These are phyloP conservation scores for Pezicula rhizophila DNA, from an alignment of 2,329 filamentous ascomycete genomes.

Conservation along the genomic window DNA sequence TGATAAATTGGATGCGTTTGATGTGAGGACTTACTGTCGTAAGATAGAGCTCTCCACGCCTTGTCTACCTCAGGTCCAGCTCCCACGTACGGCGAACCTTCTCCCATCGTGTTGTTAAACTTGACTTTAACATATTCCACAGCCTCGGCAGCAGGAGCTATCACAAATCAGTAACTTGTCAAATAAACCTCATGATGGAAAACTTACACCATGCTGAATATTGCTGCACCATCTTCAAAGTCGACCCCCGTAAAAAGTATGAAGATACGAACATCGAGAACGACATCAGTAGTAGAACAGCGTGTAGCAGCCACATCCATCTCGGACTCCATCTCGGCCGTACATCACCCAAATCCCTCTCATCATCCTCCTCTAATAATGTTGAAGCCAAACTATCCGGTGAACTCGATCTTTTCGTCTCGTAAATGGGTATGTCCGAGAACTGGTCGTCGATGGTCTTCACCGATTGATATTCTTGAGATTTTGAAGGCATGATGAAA, in stretches of 20 bases:
- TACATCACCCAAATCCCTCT: constrained; percentile 2
- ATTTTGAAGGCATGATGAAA: constrained; percentile 20
- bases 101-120: constrained; percentile 41
- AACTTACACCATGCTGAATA: constrained; percentile 42
- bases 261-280: constrained; percentile 21
- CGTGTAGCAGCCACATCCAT: constrained; percentile 25
- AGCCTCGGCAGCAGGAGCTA: constrained; percentile 41
- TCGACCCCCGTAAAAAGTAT: constrained; percentile 20
- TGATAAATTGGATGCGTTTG: neutral
- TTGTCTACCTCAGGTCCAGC: constrained; percentile 49
- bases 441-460: constrained; percentile 18
- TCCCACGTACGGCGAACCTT: constrained; percentile 44
- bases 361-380: constrained; percentile 20
- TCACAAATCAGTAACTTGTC: constrained; percentile 9
- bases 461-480: constrained; percentile 21
- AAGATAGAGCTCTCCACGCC: constrained; percentile 50
- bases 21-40: constrained; percentile 29
- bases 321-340: constrained; percentile 6
- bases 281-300: constrained; percentile 19
- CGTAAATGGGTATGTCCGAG: constrained; percentile 2
- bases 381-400: constrained; percentile 16
- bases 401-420: constrained; percentile 10
- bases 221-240: constrained; percentile 26
- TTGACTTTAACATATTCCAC: constrained; percentile 44
- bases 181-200: neutral